Evolutionary conservation across 108 stramenopile species (phyloP), one percentile per base, ranked within the genome.

Genomic region (Chaetoceros muelleri): DNA sequence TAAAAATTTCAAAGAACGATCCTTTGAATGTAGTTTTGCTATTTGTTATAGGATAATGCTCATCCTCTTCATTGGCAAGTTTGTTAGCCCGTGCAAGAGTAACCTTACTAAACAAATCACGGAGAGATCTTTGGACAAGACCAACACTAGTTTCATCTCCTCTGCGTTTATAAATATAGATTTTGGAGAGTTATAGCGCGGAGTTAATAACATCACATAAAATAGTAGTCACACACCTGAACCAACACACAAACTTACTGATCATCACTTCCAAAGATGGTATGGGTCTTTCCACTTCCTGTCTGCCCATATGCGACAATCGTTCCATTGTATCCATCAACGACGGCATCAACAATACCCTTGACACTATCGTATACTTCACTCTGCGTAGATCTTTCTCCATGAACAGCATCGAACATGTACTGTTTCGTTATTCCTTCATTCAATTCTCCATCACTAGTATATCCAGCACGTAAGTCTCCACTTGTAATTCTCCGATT

Each of bases 1-100:
- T 77, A 69, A 65, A 77, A 16, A 77, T 77, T 60, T 77, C 71
- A 26, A 65, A 69, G 60, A 72, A 73, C 53, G 66, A 67, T 18
- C 67, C 73, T 51, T 68, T 65, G 40, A 64, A 61, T 30, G 64
- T 74, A 3, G 53, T 54, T 7, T 61, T 40, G 34, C 34, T 40
- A 10, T 40, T 40, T 5, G 5, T 40, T 13, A 10, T 13, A 5
- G 5, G 8, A 10, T 40, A 5, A 40, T 10, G 21, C 34, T 52
- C 34, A 5, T 51, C 34, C 34, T 10, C 5, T 10, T 10, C 13
- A 40, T 40, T 40, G 13, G n/a, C 64, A 17, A 19, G 0, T 1
- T 2, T 40, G 10, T 40, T 29, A 3, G 31, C 16, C 19, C 26
- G 53, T 1, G 26, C 40, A 21, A 48, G 24, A 13, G 60, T 34